Evolutionary conservation across 2,329 filamentous ascomycete genomes (phyloP).

Genomic region (Trichothecium sympodiale): DNA sequence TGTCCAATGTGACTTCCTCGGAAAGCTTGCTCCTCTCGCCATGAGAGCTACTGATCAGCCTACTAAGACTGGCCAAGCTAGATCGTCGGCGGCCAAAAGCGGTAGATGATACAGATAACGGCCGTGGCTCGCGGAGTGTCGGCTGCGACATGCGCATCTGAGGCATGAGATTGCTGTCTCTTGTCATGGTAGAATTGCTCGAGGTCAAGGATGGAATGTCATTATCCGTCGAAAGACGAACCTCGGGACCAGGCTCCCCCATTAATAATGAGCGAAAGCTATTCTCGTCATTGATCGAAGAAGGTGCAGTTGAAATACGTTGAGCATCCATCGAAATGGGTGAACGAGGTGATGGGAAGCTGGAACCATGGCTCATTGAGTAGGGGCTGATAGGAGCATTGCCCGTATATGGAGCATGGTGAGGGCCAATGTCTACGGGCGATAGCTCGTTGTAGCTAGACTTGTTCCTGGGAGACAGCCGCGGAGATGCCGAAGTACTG

Average conservation of each 20-base stretch:
- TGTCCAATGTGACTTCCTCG: slow-evolving; percentile 50
- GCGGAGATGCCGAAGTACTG: background rate
- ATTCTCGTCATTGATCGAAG: slow-evolving; percentile 61
- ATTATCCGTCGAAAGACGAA: slow-evolving; percentile 56
- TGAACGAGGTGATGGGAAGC: slow-evolving; percentile 59
- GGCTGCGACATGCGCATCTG: slow-evolving; percentile 36
- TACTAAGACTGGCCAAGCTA: slow-evolving; percentile 66
- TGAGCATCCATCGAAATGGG: slow-evolving; percentile 61
- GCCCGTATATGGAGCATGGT: slow-evolving; percentile 31
- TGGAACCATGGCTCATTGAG: slow-evolving; percentile 52
- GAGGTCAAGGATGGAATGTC: slow-evolving; percentile 66
- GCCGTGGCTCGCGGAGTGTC: slow-evolving; percentile 42
- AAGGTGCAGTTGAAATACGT: slow-evolving; percentile 63
- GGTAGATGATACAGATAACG: slow-evolving; percentile 49
- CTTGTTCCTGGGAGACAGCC: slow-evolving; percentile 21
- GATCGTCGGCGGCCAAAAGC: slow-evolving; percentile 60
- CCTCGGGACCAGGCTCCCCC: slow-evolving; percentile 63
- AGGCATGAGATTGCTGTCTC: slow-evolving; percentile 42
- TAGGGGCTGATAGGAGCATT: slow-evolving; percentile 51
- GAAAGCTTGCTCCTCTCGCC: slow-evolving; percentile 66
- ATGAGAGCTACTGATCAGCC: slow-evolving; percentile 64
- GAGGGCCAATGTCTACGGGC: slow-evolving; percentile 38
- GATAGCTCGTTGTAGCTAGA: slow-evolving; percentile 32
- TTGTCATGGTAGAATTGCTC: slow-evolving; percentile 67
- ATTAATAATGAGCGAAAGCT: slow-evolving; percentile 60